Evolutionary conservation across 768 basidiomycete species (phyloP), one percentile per base, ranked within the genome.

Genomic region (Fomitopsis serialis): DNA sequence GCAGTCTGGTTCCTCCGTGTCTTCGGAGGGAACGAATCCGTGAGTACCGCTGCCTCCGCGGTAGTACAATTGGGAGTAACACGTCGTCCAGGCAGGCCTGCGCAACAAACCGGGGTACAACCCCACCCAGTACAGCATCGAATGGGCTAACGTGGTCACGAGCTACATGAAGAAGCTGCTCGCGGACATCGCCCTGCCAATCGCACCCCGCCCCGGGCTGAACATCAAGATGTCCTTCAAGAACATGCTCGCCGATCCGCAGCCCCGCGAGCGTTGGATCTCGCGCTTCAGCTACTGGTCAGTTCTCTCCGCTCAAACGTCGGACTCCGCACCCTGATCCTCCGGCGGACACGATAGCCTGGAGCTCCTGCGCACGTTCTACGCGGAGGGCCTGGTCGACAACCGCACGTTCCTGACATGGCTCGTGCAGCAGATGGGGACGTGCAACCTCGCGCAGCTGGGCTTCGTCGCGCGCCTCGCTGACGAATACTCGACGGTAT

Each of bases 1-100:
- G 92, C 92, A 3, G 82, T 92, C 7, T 94, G 92, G 92, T 89
- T 92, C 64, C 73, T 93, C 24, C 80, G 91, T 19, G 89, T 92
- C 3, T 82, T 92, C 61, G 92, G 92, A 23, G 89, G 86, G 19
- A 92, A 92, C 60, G 92, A 94, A 69, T 89, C 87, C 46, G 89
- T 90, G 63, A 44, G 72, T 55, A 29, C 46, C 47, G n/a, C 29
- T 34, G 40, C 46, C 47, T 17, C 3, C 34, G n/a, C 21, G 34
- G 50, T 21, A 48, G 19, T 54, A 25, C n/a, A 7, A 23, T 24
- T 25, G 25, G 6, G 15, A 58, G 37, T 44, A 24, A 47, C 42
- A 32, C 50, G 42, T 15, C 29, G 29, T 32, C 29, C 56, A 89
- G 89, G 81, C 85, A 21, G 88, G 86, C 25, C 68, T 89, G 40